Base-by-base conservation (phyloP, 1,284 basidiomycete genomes). In the Moesziomyces sp. region DNA sequence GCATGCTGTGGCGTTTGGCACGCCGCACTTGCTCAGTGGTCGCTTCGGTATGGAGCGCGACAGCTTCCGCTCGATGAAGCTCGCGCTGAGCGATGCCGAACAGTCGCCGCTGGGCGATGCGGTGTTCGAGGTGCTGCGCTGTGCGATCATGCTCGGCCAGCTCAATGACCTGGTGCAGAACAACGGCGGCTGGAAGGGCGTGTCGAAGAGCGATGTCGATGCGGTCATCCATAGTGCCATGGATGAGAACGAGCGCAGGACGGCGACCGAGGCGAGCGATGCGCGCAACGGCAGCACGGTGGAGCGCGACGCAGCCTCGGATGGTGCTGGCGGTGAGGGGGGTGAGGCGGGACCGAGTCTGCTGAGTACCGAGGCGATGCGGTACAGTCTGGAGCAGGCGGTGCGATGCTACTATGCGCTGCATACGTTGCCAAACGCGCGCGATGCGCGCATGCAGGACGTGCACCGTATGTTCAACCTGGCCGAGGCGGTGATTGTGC, bases 1-100 rank as follows among this genome's bases (percentile, higher is more conserved):
- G 76, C 76, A 78, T 45, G 58, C 76, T 6, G 40, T 65, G 21
- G 69, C 56, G 1, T 78, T 76, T 52, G 63, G 65, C 16, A 65
- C 76, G 21, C 61, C 73, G 14, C 69, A 72, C 19, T 24, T 73
- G 42, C 47, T 78, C 21, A 45, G 43, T 23, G 73, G 73, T 19
- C 59, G 67, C 10, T 65, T 72, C n/a, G 73, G 63, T 13, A 55
- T 72, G 55, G 73, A 75, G 34, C 59, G 70, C 7, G 49, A 59
- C 44, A 62, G 58, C 30, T 68, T 72, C 53, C 58, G 58, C 1
- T 48, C 59, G 48, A 71, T 75, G 73, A 70, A 68, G 55, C 55
- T 62, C 14, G 58, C 73, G 0, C 46, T 75, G 11, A 63, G 59
- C 14, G 58, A 64, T n/a, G 58, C 62, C 14, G 57, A 55, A 11